These are phyloP conservation scores for Lipomyces mesembrius DNA, from an alignment of 805 yeast species.

Conservation along the genomic window DNA sequence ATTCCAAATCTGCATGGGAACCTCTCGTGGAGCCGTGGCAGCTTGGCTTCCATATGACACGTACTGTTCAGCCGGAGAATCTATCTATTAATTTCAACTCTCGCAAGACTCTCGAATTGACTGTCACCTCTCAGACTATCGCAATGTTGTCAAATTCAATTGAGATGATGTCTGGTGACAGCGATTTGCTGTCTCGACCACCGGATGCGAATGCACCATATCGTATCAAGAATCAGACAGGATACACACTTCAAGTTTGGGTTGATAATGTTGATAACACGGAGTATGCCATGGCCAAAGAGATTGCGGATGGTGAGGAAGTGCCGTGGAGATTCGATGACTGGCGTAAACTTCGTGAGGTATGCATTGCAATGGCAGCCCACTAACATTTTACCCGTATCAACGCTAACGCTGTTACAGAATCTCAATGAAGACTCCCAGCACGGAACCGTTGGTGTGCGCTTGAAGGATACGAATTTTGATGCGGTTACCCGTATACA, in stretches of 20 bases:
- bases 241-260: slow-evolving; percentile 81
- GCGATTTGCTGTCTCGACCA: slow-evolving; percentile 52
- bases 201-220: slow-evolving; percentile 86
- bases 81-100: slow-evolving; percentile 72
- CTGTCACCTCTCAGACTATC: slow-evolving; percentile 79
- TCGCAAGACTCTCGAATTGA: slow-evolving; percentile 73
- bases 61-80: slow-evolving; percentile 51
- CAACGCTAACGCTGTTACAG: slow-evolving; percentile 7
- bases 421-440: slow-evolving; percentile 34
- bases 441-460: slow-evolving; percentile 37
- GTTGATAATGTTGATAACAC: slow-evolving; percentile 54
- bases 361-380: background rate
- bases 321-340: slow-evolving; percentile 93
- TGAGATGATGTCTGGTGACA: slow-evolving; percentile 39
- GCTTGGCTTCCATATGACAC: slow-evolving; percentile 56
- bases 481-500: slow-evolving; percentile 60
- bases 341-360: slow-evolving; percentile 86
- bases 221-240: slow-evolving; percentile 80
- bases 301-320: slow-evolving; percentile 53
- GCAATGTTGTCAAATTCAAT: slow-evolving; percentile 71
- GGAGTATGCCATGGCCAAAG: slow-evolving; percentile 40
- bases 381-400: background rate
- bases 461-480: slow-evolving; percentile 59
- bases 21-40: slow-evolving; percentile 91
- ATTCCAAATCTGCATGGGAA: slow-evolving; percentile 92